Evolutionary conservation across 2,329 filamentous ascomycete species (phyloP).

Genomic region (Teratosphaeria nubilosa): DNA sequence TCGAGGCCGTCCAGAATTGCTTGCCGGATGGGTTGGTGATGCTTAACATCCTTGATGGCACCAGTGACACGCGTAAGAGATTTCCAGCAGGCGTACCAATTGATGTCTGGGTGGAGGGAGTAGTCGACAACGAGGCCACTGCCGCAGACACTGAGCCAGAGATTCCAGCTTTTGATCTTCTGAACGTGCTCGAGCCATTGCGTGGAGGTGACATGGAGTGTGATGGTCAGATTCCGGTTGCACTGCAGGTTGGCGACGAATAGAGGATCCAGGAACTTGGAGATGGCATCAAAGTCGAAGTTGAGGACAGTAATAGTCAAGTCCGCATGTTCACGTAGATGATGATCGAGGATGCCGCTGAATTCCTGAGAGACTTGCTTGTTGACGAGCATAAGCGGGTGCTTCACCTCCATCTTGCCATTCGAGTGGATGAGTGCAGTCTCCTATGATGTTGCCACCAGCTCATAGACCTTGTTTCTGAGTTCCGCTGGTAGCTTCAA

Average conservation of each 20-base stretch:
- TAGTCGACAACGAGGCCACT: neutral
- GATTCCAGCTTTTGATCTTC: neutral
- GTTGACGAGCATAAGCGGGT: neutral
- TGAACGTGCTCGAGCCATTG: neutral
- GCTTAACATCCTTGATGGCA: no score
- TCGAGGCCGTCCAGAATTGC: no score
- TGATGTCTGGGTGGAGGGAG: neutral
- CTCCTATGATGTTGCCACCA: neutral
- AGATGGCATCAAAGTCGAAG: neutral
- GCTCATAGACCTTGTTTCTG: slow-evolving; percentile 3
- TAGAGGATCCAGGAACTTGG: neutral
- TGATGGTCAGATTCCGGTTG: neutral
- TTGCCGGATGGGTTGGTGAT: no score
- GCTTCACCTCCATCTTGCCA: neutral
- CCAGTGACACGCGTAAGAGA: neutral
- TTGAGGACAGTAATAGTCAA: neutral
- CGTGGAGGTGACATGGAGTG: neutral
- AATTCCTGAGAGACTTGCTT: neutral
- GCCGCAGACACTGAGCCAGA: neutral
- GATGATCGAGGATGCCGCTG: neutral
- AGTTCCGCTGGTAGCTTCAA: slow-evolving; percentile 4
- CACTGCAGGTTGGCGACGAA: neutral
- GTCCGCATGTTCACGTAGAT: neutral
- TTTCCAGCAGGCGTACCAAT: neutral
- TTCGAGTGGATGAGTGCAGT: neutral